Evolutionary conservation across 148 eudicot genomes (phyloP), one percentile per base, ranked within the genome.

Genomic region (Vaccinium vitisidaea): DNA sequence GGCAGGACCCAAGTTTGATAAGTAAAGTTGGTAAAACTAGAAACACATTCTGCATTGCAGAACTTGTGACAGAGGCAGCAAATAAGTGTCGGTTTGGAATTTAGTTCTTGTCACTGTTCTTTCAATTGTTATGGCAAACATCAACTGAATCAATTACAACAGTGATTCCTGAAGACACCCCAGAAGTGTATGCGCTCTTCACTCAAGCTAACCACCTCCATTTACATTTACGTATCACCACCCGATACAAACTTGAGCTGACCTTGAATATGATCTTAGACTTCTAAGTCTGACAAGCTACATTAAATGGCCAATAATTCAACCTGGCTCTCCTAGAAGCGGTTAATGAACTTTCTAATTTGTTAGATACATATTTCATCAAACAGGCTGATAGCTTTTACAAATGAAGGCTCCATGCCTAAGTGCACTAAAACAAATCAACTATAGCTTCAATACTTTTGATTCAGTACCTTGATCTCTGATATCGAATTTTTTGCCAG

Each of bases 391-490:
- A 82, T 8, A 65, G 69, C 76, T 86, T 39, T 82, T 52, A 6
- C 36, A 82, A 27, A 25, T 46, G 59, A 36, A 70, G 13, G 65
- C 84, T 83, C 49, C 27, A 73, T 12, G 14, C 55, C 8, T 15
- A 82, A 73, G 65, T 12, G 65, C 63, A 63, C 27, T 10, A 8
- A 53, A n/a, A 49, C 15, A 75, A 23, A 27, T 25, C 32, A 19
- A 46, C 18, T 50, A 80, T n/a, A 74, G 7, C 84, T 77, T 61
- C 25, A 78, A 70, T 90, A 95, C 98, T 94, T 95, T 91, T 73
- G 50, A 85, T 77, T 71, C 21, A 65, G 48, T 90, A 96, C 99
- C 97, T 95, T 93, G 54, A 92, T 86, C 88, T 93, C 95, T 27
- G 89, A 84, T 73, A 92, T 84, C 50, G 89, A 83, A 85, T 90